Conservation (phyloP, 176 grass and related monocot species). For the Tillandsia leiboldiana region DNA sequence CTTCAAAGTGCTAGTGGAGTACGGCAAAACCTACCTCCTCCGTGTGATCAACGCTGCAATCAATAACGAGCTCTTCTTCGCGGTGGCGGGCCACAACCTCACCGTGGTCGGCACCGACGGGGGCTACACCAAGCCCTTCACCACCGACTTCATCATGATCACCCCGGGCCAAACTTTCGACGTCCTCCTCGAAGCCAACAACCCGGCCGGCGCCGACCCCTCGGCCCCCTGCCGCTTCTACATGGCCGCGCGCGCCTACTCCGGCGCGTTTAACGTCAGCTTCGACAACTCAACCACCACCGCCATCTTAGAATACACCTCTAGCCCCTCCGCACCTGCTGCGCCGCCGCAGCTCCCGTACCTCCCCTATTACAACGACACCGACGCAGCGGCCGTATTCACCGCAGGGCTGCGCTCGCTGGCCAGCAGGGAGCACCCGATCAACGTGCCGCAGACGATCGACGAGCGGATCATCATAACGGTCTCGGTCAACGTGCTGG, state of each 20-base stretch:
- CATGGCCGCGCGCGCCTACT: constrained; percentile 12
- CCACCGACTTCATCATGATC: constrained; percentile 10
- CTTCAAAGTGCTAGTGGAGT: constrained; percentile 1
- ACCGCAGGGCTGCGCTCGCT: constrained; percentile 8
- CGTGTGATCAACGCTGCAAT: constrained; percentile 19
- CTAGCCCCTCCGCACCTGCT: background rate
- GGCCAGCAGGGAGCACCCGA: background rate
- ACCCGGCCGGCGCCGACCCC: background rate
- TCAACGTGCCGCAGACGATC: constrained; percentile 6
- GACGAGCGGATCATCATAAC: constrained; percentile 9
- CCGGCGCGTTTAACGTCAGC: background rate
- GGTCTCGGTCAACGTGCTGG: background rate
- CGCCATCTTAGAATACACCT: constrained; percentile 24
- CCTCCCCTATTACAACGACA: constrained; percentile 6
- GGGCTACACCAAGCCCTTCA: constrained; percentile 15
- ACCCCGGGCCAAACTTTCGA: constrained; percentile 17
- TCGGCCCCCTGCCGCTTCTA: constrained; percentile 12
- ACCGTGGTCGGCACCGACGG: constrained; percentile 17
- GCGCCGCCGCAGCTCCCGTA: background rate
- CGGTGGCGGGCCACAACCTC: constrained; percentile 12
- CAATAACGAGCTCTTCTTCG: constrained; percentile 20
- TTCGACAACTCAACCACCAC: constrained; percentile 11
- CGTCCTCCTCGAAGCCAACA: constrained; percentile 4
- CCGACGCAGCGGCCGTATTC: background rate
- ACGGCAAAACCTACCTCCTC: constrained; percentile 14